Conservation (phyloP, 176 grass and related monocot genomes). For the Juncus inflexus region DNA sequence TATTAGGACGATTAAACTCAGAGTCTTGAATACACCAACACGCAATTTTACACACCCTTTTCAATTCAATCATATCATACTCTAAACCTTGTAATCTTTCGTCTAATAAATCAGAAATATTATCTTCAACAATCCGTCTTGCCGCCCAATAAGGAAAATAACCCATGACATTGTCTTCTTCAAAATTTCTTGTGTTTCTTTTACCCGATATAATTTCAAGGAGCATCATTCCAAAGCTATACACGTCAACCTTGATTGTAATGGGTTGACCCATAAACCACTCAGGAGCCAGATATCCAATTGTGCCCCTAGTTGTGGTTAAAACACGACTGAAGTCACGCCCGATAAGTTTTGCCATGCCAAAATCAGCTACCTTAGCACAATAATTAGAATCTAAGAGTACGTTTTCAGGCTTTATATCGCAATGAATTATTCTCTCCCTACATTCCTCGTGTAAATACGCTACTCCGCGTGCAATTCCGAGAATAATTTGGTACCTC, state of each 20-base stretch:
- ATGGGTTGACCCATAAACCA: too few relatives aligned
- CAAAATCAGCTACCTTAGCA: conserved; percentile 39
- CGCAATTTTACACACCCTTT: too few relatives aligned
- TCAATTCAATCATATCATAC: too few relatives aligned
- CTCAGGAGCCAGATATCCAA: too few relatives aligned
- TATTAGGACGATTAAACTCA: conserved; percentile 30
- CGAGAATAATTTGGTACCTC: conserved; percentile 28
- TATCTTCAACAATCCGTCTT: too few relatives aligned
- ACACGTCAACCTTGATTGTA: too few relatives aligned
- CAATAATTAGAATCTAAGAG: conserved; percentile 19
- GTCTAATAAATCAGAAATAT: too few relatives aligned
- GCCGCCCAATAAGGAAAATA: too few relatives aligned
- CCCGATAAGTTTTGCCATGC: conserved; percentile 40
- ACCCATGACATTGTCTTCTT: too few relatives aligned
- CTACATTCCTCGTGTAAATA: conserved; percentile 41
- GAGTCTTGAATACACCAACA: conserved; percentile 53
- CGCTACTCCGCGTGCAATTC: conserved; percentile 27
- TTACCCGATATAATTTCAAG: background rate
- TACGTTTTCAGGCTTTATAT: conserved; percentile 46
- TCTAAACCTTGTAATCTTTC: too few relatives aligned
- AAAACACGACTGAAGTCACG: conserved; percentile 34
- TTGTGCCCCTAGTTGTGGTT: conserved; percentile 21
- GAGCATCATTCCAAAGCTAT: too few relatives aligned
- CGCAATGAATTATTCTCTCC: conserved; percentile 37
- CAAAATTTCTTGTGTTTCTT: too few relatives aligned